Evolutionary conservation across 208 protist genomes (phyloP).

Genomic region (Acanthamoeba lenticulata): DNA sequence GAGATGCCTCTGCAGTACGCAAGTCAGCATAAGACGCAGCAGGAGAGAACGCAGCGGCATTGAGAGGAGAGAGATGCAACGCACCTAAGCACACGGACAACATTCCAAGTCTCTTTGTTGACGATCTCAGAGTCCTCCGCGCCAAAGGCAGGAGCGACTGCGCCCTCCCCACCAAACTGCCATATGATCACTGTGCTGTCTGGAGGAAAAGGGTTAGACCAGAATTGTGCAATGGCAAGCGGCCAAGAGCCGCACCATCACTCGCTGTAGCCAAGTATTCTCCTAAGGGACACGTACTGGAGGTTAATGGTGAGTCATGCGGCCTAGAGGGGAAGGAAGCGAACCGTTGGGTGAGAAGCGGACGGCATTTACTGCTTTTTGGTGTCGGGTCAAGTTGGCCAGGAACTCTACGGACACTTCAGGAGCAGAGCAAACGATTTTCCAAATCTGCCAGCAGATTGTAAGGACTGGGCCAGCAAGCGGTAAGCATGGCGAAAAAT

Average conservation of each 20-base stretch:
- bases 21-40: background rate
- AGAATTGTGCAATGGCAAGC: background rate
- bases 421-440: background rate
- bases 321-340: no score
- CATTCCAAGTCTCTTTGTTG: constrained; percentile 45
- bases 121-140: constrained; percentile 34
- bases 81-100: constrained; percentile 46
- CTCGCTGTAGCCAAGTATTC: constrained; percentile 30
- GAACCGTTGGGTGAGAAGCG: constrained; percentile 56
- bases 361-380: constrained; percentile 39
- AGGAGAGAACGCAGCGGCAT: background rate
- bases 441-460: background rate
- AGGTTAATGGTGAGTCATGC: no score
- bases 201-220: background rate
- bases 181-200: constrained; percentile 47
- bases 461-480: background rate
- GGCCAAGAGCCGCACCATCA: background rate
- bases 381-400: constrained; percentile 9
- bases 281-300: background rate
- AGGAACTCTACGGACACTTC: constrained; percentile 34
- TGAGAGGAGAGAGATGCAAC: background rate
- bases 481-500: background rate
- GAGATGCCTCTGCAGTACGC: background rate
- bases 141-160: background rate
- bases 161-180: background rate